phyloP scores from a whole-genome alignment of 2,329 filamentous ascomycete species.

The Venturia pyrina region DNA sequence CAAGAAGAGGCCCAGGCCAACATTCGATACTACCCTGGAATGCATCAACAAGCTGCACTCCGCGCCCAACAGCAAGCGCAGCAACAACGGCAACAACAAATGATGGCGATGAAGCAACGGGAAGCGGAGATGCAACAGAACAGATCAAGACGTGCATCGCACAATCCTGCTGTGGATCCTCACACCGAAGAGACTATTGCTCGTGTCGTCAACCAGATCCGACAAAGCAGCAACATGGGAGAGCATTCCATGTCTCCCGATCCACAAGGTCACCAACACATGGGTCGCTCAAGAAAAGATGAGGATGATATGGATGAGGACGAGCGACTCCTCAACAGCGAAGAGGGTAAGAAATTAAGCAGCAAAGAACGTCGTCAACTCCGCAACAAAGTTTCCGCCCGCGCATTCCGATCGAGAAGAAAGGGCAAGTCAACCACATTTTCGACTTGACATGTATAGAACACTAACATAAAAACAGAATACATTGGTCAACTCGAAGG shows the following conservation, averaged over 20 bases:
- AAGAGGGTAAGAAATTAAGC: constrained; percentile 98
- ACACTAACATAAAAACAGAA: constrained; percentile 57
- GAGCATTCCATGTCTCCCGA: constrained; percentile 37
- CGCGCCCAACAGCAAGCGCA: constrained; percentile 70
- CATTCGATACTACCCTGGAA: constrained; percentile 80
- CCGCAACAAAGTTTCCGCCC: constrained; percentile 97
- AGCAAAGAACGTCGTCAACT: constrained; percentile 95
- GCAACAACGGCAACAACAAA: constrained; percentile 27
- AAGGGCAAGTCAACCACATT: constrained; percentile 60
- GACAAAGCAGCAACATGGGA: constrained; percentile 55
- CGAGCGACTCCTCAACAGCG: constrained; percentile 83
- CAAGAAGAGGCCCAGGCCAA: constrained; percentile 45
- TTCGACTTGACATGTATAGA: background rate
- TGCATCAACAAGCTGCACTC: constrained; percentile 76
- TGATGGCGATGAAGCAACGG: constrained; percentile 37
- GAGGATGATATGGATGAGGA: constrained; percentile 98
- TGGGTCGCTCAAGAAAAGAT: constrained; percentile 74
- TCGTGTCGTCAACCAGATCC: constrained; percentile 85
- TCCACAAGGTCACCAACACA: constrained; percentile 47
- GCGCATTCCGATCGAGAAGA: constrained; percentile 92
- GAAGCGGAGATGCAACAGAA: constrained; percentile 37
- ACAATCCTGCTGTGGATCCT: constrained; percentile 28
- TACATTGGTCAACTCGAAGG: constrained; percentile 92
- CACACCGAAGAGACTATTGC: constrained; percentile 79
- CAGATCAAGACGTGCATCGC: constrained; percentile 19